Percentiles rank a stretch among this genome's conserved stretches.
These are phyloP conservation scores for Aureobasidium subglaciale DNA, from an alignment of 2,329 filamentous ascomycete species.

Conservation along the genomic window DNA sequence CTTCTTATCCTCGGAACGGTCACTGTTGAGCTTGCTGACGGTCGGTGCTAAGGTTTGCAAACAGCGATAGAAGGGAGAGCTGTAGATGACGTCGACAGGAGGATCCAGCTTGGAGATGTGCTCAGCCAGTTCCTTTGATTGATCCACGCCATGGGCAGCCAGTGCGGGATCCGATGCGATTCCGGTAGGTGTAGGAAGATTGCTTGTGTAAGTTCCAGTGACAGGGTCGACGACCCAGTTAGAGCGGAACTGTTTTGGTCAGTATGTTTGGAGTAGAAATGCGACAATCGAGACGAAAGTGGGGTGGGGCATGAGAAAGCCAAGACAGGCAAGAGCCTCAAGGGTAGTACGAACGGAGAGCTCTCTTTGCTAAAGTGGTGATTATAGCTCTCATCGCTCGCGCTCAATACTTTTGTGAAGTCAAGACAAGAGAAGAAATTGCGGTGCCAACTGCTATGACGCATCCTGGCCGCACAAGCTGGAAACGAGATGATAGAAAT, in stretches of 20 bases:
- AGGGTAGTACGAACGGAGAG: background rate
- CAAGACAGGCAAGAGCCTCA: background rate
- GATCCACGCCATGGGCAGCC: conserved; percentile 76
- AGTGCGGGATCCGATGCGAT: conserved; percentile 83
- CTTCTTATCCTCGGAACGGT: conserved; percentile 23
- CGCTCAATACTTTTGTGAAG: background rate
- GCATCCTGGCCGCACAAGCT: conserved; percentile 14
- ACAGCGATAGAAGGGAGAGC: conserved; percentile 80
- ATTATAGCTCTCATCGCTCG: background rate
- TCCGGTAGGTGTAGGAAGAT: conserved; percentile 73
- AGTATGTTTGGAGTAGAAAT: conserved; percentile 2
- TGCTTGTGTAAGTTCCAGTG: conserved; percentile 69
- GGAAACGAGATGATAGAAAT: conserved; percentile 5
- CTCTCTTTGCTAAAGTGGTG: background rate
- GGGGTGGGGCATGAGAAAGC: too few species aligned
- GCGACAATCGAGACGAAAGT: too few species aligned
- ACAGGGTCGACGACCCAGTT: conserved; percentile 79
- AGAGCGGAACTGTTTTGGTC: conserved; percentile 64
- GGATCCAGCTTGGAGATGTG: conserved; percentile 58
- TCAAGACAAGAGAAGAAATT: background rate
- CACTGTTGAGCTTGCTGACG: conserved; percentile 41
- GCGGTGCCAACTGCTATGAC: background rate
- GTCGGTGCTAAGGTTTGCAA: conserved; percentile 75
- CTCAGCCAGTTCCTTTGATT: conserved; percentile 67
- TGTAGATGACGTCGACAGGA: conserved; percentile 70